Base-by-base conservation (phyloP, 192 early-diverging fungal genomes). In the Thoreauomyces humboldtii region DNA sequence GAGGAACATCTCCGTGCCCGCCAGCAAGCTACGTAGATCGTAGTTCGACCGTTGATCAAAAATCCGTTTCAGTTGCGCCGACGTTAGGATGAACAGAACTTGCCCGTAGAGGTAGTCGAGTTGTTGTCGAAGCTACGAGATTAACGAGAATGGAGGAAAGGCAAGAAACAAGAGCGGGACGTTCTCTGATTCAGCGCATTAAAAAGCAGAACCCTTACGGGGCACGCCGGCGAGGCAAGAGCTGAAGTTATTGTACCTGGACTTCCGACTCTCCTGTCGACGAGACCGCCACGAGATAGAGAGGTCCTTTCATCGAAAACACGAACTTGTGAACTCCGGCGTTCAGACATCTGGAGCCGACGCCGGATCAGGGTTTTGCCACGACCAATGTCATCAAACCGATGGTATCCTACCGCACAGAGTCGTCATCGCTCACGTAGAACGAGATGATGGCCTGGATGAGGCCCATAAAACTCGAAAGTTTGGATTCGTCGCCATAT, bases 381-480 rank as follows among this genome's bases (percentile, higher is more conserved):
- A n/a, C n/a, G n/a, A n/a, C n/a, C n/a, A n/a, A n/a, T n/a, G n/a
- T n/a, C n/a, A n/a, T n/a, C 21, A 22, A 25, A 41, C 38, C 11
- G 9, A 9, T 41, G 38, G 11, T n/a, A 65, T 75, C 58, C 38
- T 77, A 88, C 69, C 77, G 71, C 24, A 94, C 72, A 0, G 82
- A 71, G 68, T 98, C 96, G 60, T 91, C 88, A 52, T 89, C 87
- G 55, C 87, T 86, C 41, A 77, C 74, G 78, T 93, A 92, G 65
- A 92, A 90, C 17, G 91, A 87, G 35, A 95, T 80, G 25, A 97
- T 84, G 0, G 93, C 92, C 54, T 96, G 95, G 19, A 94, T 84
- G 1, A 96, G 81, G 35, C 93, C 93, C 88, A 92, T 94, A 41
- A 93, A 76, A 24, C 84, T 81, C 14, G 94, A 87, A 59, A 95